Percentiles rank a stretch among this genome's conserved stretches.
phyloP scores from a whole-genome alignment of 2,329 filamentous ascomycete genomes.

The Colletotrichum horii region DNA sequence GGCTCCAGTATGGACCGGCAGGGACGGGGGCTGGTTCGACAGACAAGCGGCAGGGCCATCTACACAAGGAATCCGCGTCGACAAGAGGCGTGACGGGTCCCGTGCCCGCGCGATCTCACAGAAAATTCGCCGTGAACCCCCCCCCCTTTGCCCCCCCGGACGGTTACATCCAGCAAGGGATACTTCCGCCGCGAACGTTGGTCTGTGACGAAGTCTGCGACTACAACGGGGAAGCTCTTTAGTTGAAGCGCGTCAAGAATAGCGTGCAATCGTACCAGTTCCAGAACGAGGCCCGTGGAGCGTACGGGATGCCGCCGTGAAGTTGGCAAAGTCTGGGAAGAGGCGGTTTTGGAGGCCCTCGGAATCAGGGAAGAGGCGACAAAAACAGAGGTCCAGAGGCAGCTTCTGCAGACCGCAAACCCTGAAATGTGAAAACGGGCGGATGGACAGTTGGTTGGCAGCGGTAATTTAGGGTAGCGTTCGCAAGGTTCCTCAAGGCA shows the following conservation, averaged over 20 bases:
- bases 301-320: neutral
- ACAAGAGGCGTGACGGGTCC: constrained; percentile 9
- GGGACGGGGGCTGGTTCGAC: constrained; percentile 15
- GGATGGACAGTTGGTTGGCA: constrained; percentile 4
- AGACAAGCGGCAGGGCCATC: constrained; percentile 18
- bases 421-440: neutral
- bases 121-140: constrained; percentile 22
- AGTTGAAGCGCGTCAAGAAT: constrained; percentile 11
- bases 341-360: neutral
- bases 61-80: constrained; percentile 13
- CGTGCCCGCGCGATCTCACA: constrained; percentile 21
- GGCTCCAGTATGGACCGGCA: constrained; percentile 9
- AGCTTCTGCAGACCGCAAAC: neutral
- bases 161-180: constrained; percentile 21
- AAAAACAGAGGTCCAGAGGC: neutral
- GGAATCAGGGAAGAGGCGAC: neutral
- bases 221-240: neutral
- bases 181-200: constrained; percentile 15
- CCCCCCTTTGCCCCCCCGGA: constrained; percentile 15
- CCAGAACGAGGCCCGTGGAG: neutral
- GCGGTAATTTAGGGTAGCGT: constrained; percentile 7
- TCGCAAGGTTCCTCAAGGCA: neutral
- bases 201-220: constrained; percentile 19
- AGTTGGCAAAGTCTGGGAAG: neutral
- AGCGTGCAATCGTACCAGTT: constrained; percentile 4